Base-by-base conservation (phyloP, 805 yeast species). In the Candida montana region DNA sequence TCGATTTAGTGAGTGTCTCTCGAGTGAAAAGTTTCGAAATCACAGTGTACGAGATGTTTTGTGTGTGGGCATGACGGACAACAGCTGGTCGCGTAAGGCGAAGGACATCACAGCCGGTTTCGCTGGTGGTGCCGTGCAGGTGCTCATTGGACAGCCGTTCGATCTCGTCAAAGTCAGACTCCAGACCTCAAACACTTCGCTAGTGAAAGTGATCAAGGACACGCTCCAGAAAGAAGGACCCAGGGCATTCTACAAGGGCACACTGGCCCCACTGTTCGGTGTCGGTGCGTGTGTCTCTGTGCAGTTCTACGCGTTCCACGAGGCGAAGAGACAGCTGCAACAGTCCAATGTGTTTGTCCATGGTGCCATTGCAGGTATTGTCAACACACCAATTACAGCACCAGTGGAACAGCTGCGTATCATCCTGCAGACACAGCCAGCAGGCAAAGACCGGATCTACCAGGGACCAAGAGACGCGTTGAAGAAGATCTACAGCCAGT, bases 251-350 rank as follows among this genome's bases (percentile, higher is more conserved):
- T 91, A 91, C 62, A 81, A 95, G 65, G 99, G 99, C 27, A 91
- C 96, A 3, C 58, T 89, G 46, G 89, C 97, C 3, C 99, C 99
- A 15, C 71, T 91, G 50, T 61, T 91, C 27, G 99, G 99, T 18
- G 88, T 90, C 10, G 99, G 99, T 38, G 95, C 95, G 0, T 90
- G 97, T 71, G 97, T 93, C 12, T 85, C 96, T 13, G 87, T 91
- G 26, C 99, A 93, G 64, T 91, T 91, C 58, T 93, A 95, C 39
- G 95, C 87, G 1, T 83, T 88, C 35, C 90, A 89, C 54, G 97
- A 91, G 61, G 83, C 75, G 62, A 72, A 97, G 55, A 64, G 91
- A 44, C 83, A 76, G 55, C 64, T 74, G 46, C 83, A 83, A 40
- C 59, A 62, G 15, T 50, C 67, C 6, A 95, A 93, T 58, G 89